These are phyloP conservation scores for Lodderomyces jiufengensis DNA, from an alignment of 1,139 yeast genomes.

Conservation along the genomic window DNA sequence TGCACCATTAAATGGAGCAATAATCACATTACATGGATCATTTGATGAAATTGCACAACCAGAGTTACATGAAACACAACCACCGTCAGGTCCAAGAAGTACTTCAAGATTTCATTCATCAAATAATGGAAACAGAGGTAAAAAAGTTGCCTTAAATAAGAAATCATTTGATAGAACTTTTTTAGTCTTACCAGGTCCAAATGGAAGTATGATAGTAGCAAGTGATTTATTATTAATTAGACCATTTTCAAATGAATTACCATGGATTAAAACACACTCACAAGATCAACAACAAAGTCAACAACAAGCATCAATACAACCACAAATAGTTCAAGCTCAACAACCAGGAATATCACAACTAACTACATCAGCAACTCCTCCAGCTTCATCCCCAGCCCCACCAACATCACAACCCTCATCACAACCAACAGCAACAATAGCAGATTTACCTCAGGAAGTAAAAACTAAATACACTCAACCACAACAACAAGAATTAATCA, in stretches of 20 bases:
- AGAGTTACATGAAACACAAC: slow-evolving; percentile 24
- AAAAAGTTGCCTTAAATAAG: slow-evolving; percentile 45
- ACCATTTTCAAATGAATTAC: slow-evolving; percentile 53
- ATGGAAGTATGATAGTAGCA: slow-evolving; percentile 74
- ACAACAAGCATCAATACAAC: neutral
- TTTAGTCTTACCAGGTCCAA: slow-evolving; percentile 70
- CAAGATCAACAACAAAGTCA: neutral
- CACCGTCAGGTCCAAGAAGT: slow-evolving; percentile 25
- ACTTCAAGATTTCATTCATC: slow-evolving; percentile 21
- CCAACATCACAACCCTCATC: slow-evolving; percentile 3
- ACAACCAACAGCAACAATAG: slow-evolving; percentile 30
- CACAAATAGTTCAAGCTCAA: slow-evolving; percentile 1
- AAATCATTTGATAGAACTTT: slow-evolving; percentile 89
- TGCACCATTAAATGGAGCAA: slow-evolving; percentile 71
- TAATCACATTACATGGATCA: slow-evolving; percentile 79
- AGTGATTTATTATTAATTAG: slow-evolving; percentile 76
- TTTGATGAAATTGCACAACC: slow-evolving; percentile 67
- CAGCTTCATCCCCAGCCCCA: slow-evolving; percentile 36
- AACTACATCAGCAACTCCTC: neutral
- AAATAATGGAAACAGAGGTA: slow-evolving; percentile 17
- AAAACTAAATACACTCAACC: slow-evolving; percentile 45
- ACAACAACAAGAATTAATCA: slow-evolving; percentile 62
- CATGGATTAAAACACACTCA: slow-evolving; percentile 59
- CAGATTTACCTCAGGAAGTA: slow-evolving; percentile 51
- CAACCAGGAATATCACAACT: slow-evolving; percentile 1